phyloP scores from a whole-genome alignment of 106 monocot genomes.

The Amphibolis antarctica region DNA sequence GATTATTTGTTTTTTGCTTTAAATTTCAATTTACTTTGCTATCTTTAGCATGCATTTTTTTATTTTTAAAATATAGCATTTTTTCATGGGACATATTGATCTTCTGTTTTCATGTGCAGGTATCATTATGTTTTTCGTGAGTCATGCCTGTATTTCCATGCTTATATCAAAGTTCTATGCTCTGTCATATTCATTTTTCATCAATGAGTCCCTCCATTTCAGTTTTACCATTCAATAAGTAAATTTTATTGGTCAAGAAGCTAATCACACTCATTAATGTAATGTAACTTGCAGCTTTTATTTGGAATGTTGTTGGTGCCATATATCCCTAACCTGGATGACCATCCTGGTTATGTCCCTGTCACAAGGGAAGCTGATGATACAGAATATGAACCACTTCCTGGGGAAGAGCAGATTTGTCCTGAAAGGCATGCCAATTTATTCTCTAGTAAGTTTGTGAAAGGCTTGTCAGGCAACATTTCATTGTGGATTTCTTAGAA shows the following conservation, averaged over 20 bases:
- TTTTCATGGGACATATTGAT: no score
- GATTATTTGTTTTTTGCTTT: no score
- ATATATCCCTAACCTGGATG: constrained; percentile 72
- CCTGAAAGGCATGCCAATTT: constrained; percentile 77
- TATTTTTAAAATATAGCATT: no score
- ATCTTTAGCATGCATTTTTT: no score
- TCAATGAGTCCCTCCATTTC: no score
- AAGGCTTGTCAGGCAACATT: neutral
- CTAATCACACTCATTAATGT: neutral
- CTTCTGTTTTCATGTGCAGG: no score
- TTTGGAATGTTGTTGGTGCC: constrained; percentile 65
- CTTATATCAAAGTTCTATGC: no score
- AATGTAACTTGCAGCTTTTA: constrained; percentile 45
- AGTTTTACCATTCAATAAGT: no score
- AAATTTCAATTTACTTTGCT: no score
- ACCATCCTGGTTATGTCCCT: constrained; percentile 61
- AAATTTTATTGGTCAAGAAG: neutral
- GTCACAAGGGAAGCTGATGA: constrained; percentile 45
- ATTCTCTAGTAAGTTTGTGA: constrained; percentile 54
- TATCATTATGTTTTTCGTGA: no score
- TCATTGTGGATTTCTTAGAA: neutral
- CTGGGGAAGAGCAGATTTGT: constrained; percentile 67
- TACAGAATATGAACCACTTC: constrained; percentile 62
- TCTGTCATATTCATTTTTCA: no score
- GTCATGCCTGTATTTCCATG: no score